A percentile compares a stretch with the other conserved stretches of the same genome.
These are phyloP conservation scores for Kazachstania psychrophila DNA, from an alignment of 805 yeast genomes.

Conservation along the genomic window DNA sequence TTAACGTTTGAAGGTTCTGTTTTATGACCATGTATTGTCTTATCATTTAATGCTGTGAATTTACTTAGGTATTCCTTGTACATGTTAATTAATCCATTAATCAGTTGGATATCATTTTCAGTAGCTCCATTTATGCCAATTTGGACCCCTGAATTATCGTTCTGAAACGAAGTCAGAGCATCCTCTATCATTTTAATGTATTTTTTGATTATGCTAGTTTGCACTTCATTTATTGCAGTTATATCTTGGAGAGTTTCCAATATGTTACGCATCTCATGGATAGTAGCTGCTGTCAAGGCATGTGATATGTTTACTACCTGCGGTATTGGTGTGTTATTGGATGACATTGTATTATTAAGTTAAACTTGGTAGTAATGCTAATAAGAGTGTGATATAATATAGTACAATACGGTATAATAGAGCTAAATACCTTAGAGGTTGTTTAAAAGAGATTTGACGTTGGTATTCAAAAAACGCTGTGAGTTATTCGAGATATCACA, in stretches of 20 bases:
- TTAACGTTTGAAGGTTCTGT: neutral
- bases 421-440: no score
- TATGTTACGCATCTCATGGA: conserved; percentile 20
- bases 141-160: conserved; percentile 25
- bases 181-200: conserved; percentile 18
- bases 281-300: conserved; percentile 22
- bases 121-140: conserved; percentile 16
- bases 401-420: no score
- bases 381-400: no score
- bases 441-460: no score
- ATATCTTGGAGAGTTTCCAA: neutral
- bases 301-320: conserved; percentile 27
- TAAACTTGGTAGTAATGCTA: no score
- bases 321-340: conserved; percentile 24
- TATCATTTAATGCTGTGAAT: conserved; percentile 9
- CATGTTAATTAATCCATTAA: conserved; percentile 25
- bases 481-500: no score
- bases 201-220: conserved; percentile 10
- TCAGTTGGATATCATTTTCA: conserved; percentile 22
- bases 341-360: conserved; percentile 12
- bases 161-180: conserved; percentile 18
- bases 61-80: conserved; percentile 20
- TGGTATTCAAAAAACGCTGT: no score
- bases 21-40: conserved; percentile 8
- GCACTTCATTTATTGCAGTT: neutral